Evolutionary conservation across 2,329 filamentous ascomycete species (phyloP).

Genomic region (Malbranchea cinnamomea): DNA sequence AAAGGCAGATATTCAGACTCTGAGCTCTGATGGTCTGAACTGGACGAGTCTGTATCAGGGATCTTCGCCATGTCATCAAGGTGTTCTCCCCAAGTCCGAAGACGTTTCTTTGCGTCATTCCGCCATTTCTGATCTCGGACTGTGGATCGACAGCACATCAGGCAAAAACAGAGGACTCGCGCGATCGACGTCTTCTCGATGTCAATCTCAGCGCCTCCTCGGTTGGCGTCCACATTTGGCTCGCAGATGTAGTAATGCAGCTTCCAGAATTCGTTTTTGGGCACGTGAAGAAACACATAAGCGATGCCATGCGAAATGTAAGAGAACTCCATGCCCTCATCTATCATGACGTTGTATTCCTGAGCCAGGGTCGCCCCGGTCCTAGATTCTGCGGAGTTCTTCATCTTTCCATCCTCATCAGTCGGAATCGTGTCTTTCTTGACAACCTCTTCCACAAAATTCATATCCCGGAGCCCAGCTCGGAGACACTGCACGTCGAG

Average conservation of each 20-base stretch:
- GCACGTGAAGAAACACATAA: conserved; percentile 10
- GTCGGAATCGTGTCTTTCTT: conserved; percentile 9
- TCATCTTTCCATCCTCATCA: conserved; percentile 10
- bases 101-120: conserved; percentile 7
- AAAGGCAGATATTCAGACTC: conserved; percentile 12
- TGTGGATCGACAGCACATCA: conserved; percentile 13
- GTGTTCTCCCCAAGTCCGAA: conserved; percentile 12
- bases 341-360: conserved; percentile 9
- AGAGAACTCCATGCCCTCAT: conserved; percentile 8
- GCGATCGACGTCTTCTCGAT: conserved; percentile 11
- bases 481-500: conserved; percentile 8
- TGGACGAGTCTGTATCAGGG: conserved; percentile 9
- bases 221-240: conserved; percentile 13
- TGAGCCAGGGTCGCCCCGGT: conserved; percentile 9
- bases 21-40: conserved; percentile 10
- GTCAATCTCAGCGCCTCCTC: too few species aligned
- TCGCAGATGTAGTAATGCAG: conserved; percentile 18
- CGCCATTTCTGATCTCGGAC: conserved; percentile 13
- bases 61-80: conserved; percentile 13
- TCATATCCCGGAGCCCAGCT: conserved; percentile 8
- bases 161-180: conserved; percentile 12
- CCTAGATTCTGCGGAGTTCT: conserved; percentile 13
- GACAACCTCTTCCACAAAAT: conserved; percentile 13
- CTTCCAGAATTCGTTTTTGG: conserved; percentile 11
- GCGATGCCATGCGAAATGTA: conserved; percentile 6